These are phyloP conservation scores for Rosa rugosa DNA, from an alignment of 306 rosid genomes.

Conservation along the genomic window DNA sequence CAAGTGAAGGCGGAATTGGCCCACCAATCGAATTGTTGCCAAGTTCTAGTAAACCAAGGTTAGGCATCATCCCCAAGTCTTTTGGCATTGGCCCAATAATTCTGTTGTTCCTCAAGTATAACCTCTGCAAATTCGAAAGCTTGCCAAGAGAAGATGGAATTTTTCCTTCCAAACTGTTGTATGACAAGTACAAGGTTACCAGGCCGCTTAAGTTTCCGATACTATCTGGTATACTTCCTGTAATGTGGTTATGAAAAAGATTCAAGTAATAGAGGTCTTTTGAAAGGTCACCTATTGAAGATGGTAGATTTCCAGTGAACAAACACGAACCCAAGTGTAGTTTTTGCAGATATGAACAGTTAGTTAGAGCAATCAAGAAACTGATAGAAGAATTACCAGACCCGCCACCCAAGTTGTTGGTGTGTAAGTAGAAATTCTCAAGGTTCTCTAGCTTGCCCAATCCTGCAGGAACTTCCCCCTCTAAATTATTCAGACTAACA, in stretches of 20 bases:
- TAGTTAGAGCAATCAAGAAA: slow-evolving; percentile 29
- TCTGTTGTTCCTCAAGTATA: slow-evolving; percentile 19
- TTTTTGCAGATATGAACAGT: slow-evolving; percentile 29
- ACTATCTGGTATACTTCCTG: slow-evolving; percentile 26
- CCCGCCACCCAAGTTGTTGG: slow-evolving; percentile 18
- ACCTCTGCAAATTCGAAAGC: slow-evolving; percentile 27
- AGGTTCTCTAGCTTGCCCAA: slow-evolving; percentile 27
- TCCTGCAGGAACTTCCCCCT: slow-evolving; percentile 28
- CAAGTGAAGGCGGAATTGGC: slow-evolving; percentile 25
- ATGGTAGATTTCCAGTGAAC: slow-evolving; percentile 21
- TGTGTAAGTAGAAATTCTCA: slow-evolving; percentile 29
- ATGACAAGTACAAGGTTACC: slow-evolving; percentile 8
- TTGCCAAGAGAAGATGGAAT: slow-evolving; percentile 22
- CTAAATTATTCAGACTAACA: slow-evolving; percentile 18
- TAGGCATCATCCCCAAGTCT: slow-evolving; percentile 23
- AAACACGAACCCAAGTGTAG: slow-evolving; percentile 27
- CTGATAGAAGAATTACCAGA: slow-evolving; percentile 25
- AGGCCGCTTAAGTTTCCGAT: slow-evolving; percentile 31
- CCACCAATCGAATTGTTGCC: slow-evolving; percentile 20
- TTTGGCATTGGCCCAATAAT: slow-evolving; percentile 25
- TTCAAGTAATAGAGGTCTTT: slow-evolving; percentile 27
- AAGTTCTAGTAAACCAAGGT: slow-evolving; percentile 24
- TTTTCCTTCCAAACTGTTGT: slow-evolving; percentile 16
- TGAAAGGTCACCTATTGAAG: slow-evolving; percentile 30
- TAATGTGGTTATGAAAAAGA: slow-evolving; percentile 10